These are phyloP conservation scores for Alternaria incomplexa DNA, from an alignment of 2,329 filamentous ascomycete genomes.

Conservation along the genomic window DNA sequence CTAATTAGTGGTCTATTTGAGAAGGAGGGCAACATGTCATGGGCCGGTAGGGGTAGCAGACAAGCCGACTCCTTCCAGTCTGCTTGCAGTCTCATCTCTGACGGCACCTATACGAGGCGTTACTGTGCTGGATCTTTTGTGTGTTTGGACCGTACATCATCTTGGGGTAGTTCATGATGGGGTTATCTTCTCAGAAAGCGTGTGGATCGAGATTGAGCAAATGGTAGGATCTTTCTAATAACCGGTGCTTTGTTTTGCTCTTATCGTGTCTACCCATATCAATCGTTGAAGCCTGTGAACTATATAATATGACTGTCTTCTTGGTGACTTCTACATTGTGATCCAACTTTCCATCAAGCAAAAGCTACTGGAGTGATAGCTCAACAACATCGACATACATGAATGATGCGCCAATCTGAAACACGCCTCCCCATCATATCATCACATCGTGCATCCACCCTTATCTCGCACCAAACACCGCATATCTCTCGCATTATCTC, in stretches of 20 bases:
- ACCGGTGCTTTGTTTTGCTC: conserved; percentile 31
- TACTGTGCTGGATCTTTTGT: conserved; percentile 47
- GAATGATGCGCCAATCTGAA: background rate
- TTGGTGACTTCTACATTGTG: background rate
- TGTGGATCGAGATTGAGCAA: conserved; percentile 40
- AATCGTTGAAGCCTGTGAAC: conserved; percentile 14
- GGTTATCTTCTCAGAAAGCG: conserved; percentile 40
- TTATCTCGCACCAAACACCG: background rate
- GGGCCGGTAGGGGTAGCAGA: conserved; percentile 31
- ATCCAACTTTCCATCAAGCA: background rate
- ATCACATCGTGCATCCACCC: background rate
- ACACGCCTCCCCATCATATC: background rate
- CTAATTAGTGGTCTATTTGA: conserved; percentile 29
- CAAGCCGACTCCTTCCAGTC: conserved; percentile 33
- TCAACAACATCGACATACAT: background rate
- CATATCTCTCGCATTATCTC: background rate
- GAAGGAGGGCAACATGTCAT: conserved; percentile 36
- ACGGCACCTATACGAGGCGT: conserved; percentile 48
- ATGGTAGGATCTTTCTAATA: conserved; percentile 45
- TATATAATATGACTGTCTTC: background rate
- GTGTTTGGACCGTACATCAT: conserved; percentile 47
- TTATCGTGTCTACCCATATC: conserved; percentile 17
- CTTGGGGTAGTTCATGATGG: conserved; percentile 48
- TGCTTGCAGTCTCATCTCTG: conserved; percentile 34
- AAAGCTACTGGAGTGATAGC: too few relatives aligned